phyloP scores from a whole-genome alignment of 129 eudicot species.

The Arctium lappa region DNA sequence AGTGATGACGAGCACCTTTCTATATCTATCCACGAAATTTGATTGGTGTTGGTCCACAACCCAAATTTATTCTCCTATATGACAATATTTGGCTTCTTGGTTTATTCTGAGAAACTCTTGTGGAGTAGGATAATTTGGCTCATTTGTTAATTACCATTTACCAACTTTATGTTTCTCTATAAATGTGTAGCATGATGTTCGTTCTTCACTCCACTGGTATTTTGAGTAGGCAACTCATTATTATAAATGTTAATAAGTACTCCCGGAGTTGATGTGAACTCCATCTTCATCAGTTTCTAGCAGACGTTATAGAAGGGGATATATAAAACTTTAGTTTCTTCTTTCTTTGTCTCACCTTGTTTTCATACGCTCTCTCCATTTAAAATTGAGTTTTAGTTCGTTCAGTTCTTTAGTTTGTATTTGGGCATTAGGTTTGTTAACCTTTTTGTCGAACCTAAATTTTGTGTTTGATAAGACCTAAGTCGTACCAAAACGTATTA shows the following conservation, averaged over 20 bases:
- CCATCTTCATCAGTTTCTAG: background rate
- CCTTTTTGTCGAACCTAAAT: background rate
- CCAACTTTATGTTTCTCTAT: background rate
- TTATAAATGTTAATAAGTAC: background rate
- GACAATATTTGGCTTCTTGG: background rate
- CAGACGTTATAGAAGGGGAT: background rate
- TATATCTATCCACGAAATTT: too few species aligned
- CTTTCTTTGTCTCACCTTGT: background rate
- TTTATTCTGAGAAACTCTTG: background rate
- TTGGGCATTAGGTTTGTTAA: background rate
- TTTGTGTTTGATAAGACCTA: background rate
- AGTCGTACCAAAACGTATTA: background rate
- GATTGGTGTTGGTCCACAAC: too few species aligned
- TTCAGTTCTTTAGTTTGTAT: background rate
- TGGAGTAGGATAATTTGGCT: background rate
- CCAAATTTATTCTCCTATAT: background rate
- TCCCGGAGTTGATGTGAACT: background rate
- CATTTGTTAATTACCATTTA: background rate
- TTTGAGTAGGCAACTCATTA: background rate
- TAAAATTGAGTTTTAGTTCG: background rate
- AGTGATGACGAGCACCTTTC: too few species aligned
- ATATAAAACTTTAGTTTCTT: too few species aligned
- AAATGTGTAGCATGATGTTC: background rate
- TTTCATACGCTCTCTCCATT: background rate
- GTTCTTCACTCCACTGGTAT: constrained; percentile 1